phyloP scores from a whole-genome alignment of 129 eudicot species.

The Flaveria ramosissima region DNA sequence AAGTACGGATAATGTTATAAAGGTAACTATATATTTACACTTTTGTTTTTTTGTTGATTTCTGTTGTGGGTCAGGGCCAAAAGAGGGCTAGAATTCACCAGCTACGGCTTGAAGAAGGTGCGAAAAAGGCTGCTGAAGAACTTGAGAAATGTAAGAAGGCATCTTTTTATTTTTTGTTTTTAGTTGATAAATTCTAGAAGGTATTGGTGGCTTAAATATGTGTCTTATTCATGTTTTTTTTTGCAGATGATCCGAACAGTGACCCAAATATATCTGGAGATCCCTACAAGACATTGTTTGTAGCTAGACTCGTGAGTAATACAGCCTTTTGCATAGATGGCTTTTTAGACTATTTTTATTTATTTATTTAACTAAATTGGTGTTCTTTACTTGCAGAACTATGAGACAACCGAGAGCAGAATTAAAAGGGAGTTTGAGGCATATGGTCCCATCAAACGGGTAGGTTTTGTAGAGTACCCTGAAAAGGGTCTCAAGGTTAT shows the following conservation, averaged over 20 bases:
- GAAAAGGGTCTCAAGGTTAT: conserved; percentile 67
- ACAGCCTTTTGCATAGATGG: conserved; percentile 11
- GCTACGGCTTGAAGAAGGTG: conserved; percentile 87
- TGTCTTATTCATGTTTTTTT: conserved; percentile 1
- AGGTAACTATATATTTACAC: background rate
- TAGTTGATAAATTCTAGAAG: conserved; percentile 8
- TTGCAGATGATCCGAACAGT: conserved; percentile 78
- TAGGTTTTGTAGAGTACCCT: conserved; percentile 80
- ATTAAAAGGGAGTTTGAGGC: conserved; percentile 99
- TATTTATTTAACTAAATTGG: background rate
- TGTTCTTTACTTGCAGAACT: conserved; percentile 57
- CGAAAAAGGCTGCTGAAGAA: conserved; percentile 91
- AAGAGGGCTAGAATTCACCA: conserved; percentile 81
- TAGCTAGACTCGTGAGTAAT: conserved; percentile 86
- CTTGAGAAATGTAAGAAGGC: conserved; percentile 68
- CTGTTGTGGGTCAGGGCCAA: conserved; percentile 52
- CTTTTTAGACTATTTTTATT: conserved; percentile 9
- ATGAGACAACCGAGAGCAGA: conserved; percentile 98
- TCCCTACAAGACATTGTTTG: conserved; percentile 94
- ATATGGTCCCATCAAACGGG: conserved; percentile 99
- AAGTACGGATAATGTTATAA: background rate
- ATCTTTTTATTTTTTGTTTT: background rate
- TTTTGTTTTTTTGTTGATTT: background rate
- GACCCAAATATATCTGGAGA: conserved; percentile 96
- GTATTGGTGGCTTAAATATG: background rate